Evolutionary conservation across 129 eudicot species (phyloP).

Genomic region (Centrapalus pauciflorus): DNA sequence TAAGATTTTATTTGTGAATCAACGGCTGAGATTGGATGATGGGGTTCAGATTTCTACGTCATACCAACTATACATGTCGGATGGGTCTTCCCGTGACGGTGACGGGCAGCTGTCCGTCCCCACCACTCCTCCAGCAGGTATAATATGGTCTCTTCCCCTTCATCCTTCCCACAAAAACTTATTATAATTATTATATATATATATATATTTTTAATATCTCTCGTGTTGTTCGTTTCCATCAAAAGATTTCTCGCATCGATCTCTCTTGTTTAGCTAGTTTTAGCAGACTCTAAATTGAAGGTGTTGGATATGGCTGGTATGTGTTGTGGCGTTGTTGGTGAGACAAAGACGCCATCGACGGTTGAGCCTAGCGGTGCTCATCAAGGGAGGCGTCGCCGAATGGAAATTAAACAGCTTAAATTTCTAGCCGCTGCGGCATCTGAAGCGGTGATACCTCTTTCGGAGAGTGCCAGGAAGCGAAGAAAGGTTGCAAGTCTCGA

Average conservation of each 20-base stretch:
- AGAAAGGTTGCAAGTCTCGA: slow-evolving; percentile 30
- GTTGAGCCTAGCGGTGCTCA: slow-evolving; percentile 54
- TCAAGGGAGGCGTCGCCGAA: slow-evolving; percentile 52
- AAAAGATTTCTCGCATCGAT: neutral
- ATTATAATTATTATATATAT: neutral
- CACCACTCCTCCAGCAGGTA: slow-evolving; percentile 33
- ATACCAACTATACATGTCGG: slow-evolving; percentile 65
- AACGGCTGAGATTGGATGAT: slow-evolving; percentile 43
- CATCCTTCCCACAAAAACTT: slow-evolving; percentile 17
- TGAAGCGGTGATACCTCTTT: slow-evolving; percentile 35
- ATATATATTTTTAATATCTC: neutral
- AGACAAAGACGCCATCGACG: slow-evolving; percentile 54
- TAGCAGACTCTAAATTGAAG: neutral
- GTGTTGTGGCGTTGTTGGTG: slow-evolving; percentile 70
- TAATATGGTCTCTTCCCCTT: slow-evolving; percentile 49
- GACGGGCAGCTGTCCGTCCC: slow-evolving; percentile 71
- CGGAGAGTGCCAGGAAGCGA: slow-evolving; percentile 31
- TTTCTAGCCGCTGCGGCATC: slow-evolving; percentile 49
- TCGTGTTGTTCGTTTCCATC: neutral
- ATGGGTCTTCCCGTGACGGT: slow-evolving; percentile 58
- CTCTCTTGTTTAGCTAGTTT: neutral
- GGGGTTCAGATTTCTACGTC: slow-evolving; percentile 48
- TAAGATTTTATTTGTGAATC: slow-evolving; percentile 2
- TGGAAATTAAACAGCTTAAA: slow-evolving; percentile 69
- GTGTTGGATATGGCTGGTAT: slow-evolving; percentile 64